These are phyloP conservation scores for Diaporthe humulicola DNA, from an alignment of 2,329 filamentous ascomycete genomes.

Conservation along the genomic window DNA sequence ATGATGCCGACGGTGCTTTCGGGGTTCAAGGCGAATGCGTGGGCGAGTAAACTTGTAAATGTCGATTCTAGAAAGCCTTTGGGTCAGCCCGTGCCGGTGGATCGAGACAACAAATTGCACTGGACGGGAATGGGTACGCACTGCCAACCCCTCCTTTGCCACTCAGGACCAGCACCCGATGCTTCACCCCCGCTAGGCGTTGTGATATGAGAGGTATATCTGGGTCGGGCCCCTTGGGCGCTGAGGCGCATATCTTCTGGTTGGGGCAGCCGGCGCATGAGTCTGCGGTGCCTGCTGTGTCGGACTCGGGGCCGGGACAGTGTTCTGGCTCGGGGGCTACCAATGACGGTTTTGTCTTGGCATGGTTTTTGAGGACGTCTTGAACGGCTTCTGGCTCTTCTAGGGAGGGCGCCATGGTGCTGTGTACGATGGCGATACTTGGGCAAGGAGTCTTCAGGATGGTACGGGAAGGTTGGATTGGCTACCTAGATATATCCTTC, in stretches of 20 bases:
- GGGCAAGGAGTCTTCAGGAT: background rate
- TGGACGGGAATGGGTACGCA: slow-evolving; percentile 16
- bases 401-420: slow-evolving; percentile 82
- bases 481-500: background rate
- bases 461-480: background rate
- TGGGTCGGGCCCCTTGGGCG: slow-evolving; percentile 94
- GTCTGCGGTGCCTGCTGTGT: slow-evolving; percentile 78
- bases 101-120: background rate
- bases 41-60: slow-evolving; percentile 88
- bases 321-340: slow-evolving; percentile 97
- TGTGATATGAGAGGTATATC: slow-evolving; percentile 91
- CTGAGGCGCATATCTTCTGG: slow-evolving; percentile 92
- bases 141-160: slow-evolving; percentile 96
- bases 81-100: slow-evolving; percentile 8
- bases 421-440: background rate
- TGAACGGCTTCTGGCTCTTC: slow-evolving; percentile 77
- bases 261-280: slow-evolving; percentile 97
- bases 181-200: slow-evolving; percentile 83
- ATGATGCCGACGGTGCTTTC: slow-evolving; percentile 89
- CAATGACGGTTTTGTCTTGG: slow-evolving; percentile 84
- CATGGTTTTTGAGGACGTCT: slow-evolving; percentile 80
- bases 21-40: slow-evolving; percentile 88
- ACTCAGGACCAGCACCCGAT: slow-evolving; percentile 93
- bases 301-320: slow-evolving; percentile 90
- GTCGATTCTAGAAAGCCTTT: slow-evolving; percentile 72